Evolutionary conservation across 768 basidiomycete species (phyloP), one percentile per base, ranked within the genome.

Genomic region (Psilocybe azurescens): DNA sequence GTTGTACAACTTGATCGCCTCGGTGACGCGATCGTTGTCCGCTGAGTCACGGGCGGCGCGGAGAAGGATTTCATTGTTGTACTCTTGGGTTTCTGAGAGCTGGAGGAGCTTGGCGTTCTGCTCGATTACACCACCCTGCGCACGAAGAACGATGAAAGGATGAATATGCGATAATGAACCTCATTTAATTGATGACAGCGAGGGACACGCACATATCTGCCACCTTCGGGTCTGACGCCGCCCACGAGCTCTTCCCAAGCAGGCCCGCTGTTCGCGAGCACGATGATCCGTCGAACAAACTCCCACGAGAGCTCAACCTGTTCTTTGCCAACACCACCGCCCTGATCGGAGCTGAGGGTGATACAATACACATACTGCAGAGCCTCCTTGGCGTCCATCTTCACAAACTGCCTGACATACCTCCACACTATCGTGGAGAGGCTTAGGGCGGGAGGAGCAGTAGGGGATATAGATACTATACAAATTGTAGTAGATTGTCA

Each of bases 1-100:
- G 76, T 98, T 96, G 78, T 95, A 98, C 48, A 99, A 79, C 72
- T 95, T 94, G 78, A 99, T 95, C 2, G 95, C 95, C 73, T 98
- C 95, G 1, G 89, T 83, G 41, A 93, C 82, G 33, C 92, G 90
- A 69, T 94, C 89, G 69, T 95, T 95, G 57, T 90, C 85, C 70
- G 94, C 88, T 1, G 91, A 90, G 65, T 93, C 83, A 32, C 83
- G 83, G 0, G 97, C 97, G 0, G 96, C 94, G 5, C 86, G 86
- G 62, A 90, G 78, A 53, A 98, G 89, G 59, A 99, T 93, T 24
- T 91, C 82, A 28, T 88, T 87, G 61, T 95, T 89, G 78, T 91
- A 95, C 53, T 90, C 84, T 29, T 83, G 78, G 54, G 77, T 77
- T 66, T 88, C 85, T 55, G 83, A 74, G 8, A 99, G 82, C 29